Evolutionary conservation across 306 rosid species (phyloP).

Genomic region (Canavalia ensiformis): DNA sequence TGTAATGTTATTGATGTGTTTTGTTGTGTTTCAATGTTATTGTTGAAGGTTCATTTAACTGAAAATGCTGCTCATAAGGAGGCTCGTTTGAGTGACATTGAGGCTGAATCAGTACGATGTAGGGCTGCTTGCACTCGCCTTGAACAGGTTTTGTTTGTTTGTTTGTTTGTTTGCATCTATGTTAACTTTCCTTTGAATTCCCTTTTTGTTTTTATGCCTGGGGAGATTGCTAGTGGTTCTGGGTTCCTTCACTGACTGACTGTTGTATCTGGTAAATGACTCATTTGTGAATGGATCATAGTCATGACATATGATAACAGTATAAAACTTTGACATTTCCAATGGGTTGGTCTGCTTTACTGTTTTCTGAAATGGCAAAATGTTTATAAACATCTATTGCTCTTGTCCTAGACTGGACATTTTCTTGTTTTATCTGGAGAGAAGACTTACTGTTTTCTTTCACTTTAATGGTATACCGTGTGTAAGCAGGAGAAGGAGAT

Average conservation of each 20-base stretch:
- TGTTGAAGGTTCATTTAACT: conserved; percentile 65
- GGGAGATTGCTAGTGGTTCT: conserved; percentile 14
- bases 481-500: conserved; percentile 91
- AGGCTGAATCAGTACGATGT: conserved; percentile 75
- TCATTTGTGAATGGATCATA: conserved; percentile 5
- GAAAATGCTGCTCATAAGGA: conserved; percentile 84
- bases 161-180: conserved; percentile 36
- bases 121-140: conserved; percentile 73
- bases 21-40: conserved; percentile 36
- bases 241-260: background rate
- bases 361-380: conserved; percentile 21
- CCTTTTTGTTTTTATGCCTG: background rate
- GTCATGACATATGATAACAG: background rate
- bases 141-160: conserved; percentile 63
- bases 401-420: background rate
- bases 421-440: conserved; percentile 43
- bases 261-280: conserved; percentile 18
- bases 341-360: conserved; percentile 1
- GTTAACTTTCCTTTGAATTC: conserved; percentile 14
- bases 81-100: conserved; percentile 72
- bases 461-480: background rate
- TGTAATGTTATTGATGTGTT: conserved; percentile 10
- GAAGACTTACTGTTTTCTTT: conserved; percentile 31
- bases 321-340: background rate
- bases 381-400: conserved; percentile 10